A percentile compares a stretch with the other conserved stretches of the same genome.
These are phyloP conservation scores for Aspergillus spinulosporus DNA, from an alignment of 2,329 filamentous ascomycete species.

Conservation along the genomic window DNA sequence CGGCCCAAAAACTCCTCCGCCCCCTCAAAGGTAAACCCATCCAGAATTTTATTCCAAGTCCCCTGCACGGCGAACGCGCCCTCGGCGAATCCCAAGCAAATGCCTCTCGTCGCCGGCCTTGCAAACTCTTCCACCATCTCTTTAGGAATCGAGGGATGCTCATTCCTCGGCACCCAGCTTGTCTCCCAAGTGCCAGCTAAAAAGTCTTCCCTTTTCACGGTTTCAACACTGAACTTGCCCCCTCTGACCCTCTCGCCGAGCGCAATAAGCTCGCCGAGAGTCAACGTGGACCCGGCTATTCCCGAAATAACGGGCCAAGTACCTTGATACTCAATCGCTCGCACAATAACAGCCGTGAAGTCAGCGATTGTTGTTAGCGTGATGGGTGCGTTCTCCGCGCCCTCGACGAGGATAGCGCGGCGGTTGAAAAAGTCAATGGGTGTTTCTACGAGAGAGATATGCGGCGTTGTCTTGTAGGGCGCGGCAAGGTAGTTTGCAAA, in stretches of 20 bases:
- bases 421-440: constrained; percentile 8
- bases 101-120: neutral
- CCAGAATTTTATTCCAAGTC: constrained; percentile 13
- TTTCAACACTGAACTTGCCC: constrained; percentile 1
- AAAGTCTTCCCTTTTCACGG: neutral
- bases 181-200: constrained; percentile 1
- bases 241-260: constrained; percentile 5
- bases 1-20: constrained; percentile 4
- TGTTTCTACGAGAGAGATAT: neutral
- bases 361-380: constrained; percentile 6
- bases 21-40: constrained; percentile 6
- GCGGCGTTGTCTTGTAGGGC: neutral
- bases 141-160: constrained; percentile 6
- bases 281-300: neutral
- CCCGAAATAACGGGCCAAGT: constrained; percentile 14
- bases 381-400: neutral
- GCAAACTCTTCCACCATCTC: constrained; percentile 3
- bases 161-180: constrained; percentile 6
- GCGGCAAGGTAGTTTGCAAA: constrained; percentile 11
- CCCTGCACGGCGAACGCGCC: neutral
- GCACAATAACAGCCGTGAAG: constrained; percentile 1
- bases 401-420: constrained; percentile 1
- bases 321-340: constrained; percentile 10
- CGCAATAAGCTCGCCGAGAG: neutral
- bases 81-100: neutral